Evolutionary conservation across 225 moss, liverwort and hornwort genomes (phyloP).

Genomic region (Asterella californica): DNA sequence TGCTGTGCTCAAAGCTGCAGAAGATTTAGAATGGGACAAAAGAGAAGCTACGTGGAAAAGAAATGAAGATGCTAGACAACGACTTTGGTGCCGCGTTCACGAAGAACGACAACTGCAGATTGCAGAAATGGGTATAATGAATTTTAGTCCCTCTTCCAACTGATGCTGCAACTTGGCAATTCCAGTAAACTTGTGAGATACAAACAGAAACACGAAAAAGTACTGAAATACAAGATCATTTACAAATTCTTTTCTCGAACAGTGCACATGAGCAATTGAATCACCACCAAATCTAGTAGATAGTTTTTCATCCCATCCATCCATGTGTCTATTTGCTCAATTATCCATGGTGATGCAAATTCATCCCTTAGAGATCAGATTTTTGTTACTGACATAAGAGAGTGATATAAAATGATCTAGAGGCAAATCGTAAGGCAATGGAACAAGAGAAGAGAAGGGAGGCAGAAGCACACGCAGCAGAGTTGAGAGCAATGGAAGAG

Average conservation of each 20-base stretch:
- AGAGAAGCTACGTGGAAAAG: constrained; percentile 88
- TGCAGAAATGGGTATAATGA: constrained; percentile 59
- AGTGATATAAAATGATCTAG: constrained; percentile 8
- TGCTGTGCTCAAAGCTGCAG: constrained; percentile 79
- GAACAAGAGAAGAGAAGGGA: constrained; percentile 39
- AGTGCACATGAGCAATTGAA: too few species aligned
- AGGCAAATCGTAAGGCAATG: constrained; percentile 38
- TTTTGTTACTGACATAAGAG: neutral
- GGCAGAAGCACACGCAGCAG: constrained; percentile 39
- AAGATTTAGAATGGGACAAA: constrained; percentile 95
- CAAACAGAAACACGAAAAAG: too few species aligned
- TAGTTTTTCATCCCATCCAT: too few species aligned
- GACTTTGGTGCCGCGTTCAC: constrained; percentile 75
- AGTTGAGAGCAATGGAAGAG: constrained; percentile 45
- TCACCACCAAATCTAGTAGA: too few species aligned
- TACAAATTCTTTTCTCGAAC: too few species aligned
- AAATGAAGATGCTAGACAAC: constrained; percentile 77
- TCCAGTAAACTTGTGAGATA: too few species aligned
- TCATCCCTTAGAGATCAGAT: neutral
- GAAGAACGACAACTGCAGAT: constrained; percentile 85
- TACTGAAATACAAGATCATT: too few species aligned
- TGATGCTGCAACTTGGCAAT: too few species aligned
- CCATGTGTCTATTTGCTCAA: too few species aligned
- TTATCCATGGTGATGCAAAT: neutral
- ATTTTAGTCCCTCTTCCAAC: too few species aligned